Conservation (phyloP, 2,329 filamentous ascomycete genomes). For the Cladosporium phlei region DNA sequence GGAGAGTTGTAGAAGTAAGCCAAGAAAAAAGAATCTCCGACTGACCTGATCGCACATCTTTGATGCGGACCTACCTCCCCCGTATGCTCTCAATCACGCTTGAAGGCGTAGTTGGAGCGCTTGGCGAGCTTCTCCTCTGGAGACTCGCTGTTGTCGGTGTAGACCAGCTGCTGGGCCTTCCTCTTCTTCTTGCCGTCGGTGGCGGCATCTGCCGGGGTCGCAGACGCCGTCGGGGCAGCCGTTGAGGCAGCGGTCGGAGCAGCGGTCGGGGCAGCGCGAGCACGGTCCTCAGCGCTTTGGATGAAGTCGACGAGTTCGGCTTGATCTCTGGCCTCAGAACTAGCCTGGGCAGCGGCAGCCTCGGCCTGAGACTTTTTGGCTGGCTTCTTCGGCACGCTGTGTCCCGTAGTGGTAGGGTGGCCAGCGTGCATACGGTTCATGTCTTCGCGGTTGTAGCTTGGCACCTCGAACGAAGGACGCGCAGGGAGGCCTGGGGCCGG, state of each 20-base stretch:
- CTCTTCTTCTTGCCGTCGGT: conserved; percentile 17
- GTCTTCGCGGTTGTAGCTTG: conserved; percentile 49
- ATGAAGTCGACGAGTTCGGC: conserved; percentile 17
- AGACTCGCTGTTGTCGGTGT: conserved; percentile 72
- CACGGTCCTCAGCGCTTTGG: conserved; percentile 18
- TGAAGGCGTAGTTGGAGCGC: conserved; percentile 70
- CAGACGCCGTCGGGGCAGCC: background rate
- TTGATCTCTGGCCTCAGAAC: conserved; percentile 43
- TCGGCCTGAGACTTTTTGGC: conserved; percentile 4
- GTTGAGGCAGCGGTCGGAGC: background rate
- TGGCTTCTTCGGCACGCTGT: too few species aligned
- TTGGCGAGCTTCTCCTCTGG: conserved; percentile 86
- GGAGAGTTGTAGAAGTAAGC: conserved; percentile 1
- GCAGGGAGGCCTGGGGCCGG: conserved; percentile 55
- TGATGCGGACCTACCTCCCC: conserved; percentile 13
- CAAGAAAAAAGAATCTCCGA: conserved; percentile 6
- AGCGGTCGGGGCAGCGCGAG: background rate
- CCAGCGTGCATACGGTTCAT: conserved; percentile 56
- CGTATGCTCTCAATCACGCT: too few species aligned
- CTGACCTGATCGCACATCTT: conserved; percentile 11
- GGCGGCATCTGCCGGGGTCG: background rate
- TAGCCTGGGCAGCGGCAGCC: conserved; percentile 16
- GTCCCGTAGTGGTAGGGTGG: conserved; percentile 24
- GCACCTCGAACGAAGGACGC: conserved; percentile 54
- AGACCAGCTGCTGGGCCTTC: conserved; percentile 63